phyloP scores from a whole-genome alignment of 495 filamentous ascomycete species.

The Chaetomium fimeti region DNA sequence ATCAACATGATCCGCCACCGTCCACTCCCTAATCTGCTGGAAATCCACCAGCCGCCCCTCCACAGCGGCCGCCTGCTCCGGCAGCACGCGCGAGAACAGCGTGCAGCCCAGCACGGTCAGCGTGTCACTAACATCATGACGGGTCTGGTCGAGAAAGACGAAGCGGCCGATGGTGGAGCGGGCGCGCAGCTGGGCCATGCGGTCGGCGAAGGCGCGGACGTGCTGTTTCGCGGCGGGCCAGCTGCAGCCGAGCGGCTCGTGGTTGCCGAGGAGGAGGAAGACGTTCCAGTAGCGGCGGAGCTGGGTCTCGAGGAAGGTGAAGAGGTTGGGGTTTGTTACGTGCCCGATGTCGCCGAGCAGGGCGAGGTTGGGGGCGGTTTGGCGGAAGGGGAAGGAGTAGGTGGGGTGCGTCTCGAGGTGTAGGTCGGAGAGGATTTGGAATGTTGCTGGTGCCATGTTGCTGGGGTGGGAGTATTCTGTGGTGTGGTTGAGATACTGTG shows the following conservation, averaged over 20 bases:
- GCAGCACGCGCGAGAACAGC: conserved; percentile 42
- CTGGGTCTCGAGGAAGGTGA: conserved; percentile 43
- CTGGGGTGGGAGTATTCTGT: too few relatives aligned
- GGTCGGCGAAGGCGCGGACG: conserved; percentile 21
- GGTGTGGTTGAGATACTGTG: too few relatives aligned
- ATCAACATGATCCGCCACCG: conserved; percentile 44
- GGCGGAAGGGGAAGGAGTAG: conserved; percentile 39
- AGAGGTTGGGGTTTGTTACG: conserved; percentile 36
- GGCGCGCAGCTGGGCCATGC: conserved; percentile 18
- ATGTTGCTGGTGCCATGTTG: conserved; percentile 3
- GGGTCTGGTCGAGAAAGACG: conserved; percentile 46
- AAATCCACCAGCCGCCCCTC: conserved; percentile 49
- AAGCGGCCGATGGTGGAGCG: conserved; percentile 37
- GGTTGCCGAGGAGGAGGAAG: conserved; percentile 54
- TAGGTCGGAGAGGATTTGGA: conserved; percentile 57
- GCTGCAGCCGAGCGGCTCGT: conserved; percentile 49
- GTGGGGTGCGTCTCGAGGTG: conserved; percentile 49
- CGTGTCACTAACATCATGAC: conserved; percentile 38
- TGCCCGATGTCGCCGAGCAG: conserved; percentile 56
- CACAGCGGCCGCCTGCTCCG: conserved; percentile 31
- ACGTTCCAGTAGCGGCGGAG: conserved; percentile 46
- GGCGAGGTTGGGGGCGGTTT: conserved; percentile 48
- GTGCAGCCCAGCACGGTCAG: conserved; percentile 53
- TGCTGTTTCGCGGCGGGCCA: conserved; percentile 28
- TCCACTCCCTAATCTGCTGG: conserved; percentile 49